Percentiles rank a stretch among this genome's conserved stretches.
phyloP scores from a whole-genome alignment of 2,329 filamentous ascomycete genomes.

The Arthrobotrys pseudoclavata region DNA sequence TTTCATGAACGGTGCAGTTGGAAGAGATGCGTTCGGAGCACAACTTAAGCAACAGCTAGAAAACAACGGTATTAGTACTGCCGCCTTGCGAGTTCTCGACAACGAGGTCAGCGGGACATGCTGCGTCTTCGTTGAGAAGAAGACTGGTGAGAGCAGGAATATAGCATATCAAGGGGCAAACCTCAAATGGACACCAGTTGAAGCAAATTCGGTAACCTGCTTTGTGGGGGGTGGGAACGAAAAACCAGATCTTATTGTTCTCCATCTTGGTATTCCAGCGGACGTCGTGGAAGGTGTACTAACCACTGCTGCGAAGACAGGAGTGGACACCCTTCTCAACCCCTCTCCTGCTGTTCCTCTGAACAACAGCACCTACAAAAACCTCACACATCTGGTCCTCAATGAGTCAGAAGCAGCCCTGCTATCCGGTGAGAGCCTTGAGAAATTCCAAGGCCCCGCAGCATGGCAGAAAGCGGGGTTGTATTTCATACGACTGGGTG shows the following conservation, averaged over 20 bases:
- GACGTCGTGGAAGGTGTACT: constrained; percentile 1
- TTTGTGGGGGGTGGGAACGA: not conserved
- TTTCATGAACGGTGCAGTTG: constrained; percentile 25
- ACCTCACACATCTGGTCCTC: constrained; percentile 7
- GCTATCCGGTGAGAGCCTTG: not conserved
- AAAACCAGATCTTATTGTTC: constrained; percentile 14
- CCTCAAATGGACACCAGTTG: not conserved
- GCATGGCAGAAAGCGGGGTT: constrained; percentile 15
- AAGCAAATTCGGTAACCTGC: constrained; percentile 2
- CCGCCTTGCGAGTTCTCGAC: not conserved
- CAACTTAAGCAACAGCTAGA: constrained; percentile 9
- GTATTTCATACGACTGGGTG: constrained; percentile 15
- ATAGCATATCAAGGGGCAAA: constrained; percentile 24
- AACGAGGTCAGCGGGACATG: not conserved
- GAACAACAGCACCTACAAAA: not conserved
- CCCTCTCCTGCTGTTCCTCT: constrained; percentile 15
- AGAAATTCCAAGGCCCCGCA: not conserved
- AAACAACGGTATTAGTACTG: not conserved
- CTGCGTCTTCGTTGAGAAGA: constrained; percentile 23
- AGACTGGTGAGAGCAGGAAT: constrained; percentile 10
- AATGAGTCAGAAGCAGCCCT: constrained; percentile 21
- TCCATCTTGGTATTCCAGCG: constrained; percentile 14
- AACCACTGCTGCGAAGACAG: not conserved
- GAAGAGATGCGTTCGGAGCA: not conserved
- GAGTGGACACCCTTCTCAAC: constrained; percentile 18